Evolutionary conservation across 768 basidiomycete species (phyloP).

Genomic region (Collybia mongolica): DNA sequence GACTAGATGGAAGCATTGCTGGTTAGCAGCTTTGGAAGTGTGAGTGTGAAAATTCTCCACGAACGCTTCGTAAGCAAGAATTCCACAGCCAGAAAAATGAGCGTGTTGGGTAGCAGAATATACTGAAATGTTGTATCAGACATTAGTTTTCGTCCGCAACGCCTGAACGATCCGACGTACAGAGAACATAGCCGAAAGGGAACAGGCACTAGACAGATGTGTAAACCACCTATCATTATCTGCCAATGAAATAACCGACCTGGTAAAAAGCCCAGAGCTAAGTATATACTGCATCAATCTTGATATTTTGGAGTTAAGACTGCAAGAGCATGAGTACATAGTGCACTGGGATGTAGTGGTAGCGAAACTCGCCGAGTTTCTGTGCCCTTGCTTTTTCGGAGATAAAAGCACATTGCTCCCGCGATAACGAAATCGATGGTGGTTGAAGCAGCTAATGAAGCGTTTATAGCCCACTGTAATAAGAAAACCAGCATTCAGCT

Average conservation of each 20-base stretch:
- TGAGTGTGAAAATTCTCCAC: slow-evolving; percentile 7
- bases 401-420: slow-evolving; percentile 30
- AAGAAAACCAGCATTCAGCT: not conserved
- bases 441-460: slow-evolving; percentile 40
- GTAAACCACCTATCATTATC: not conserved
- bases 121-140: slow-evolving; percentile 25
- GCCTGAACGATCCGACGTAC: slow-evolving; percentile 22
- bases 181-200: slow-evolving; percentile 39
- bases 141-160: not conserved
- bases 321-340: not conserved
- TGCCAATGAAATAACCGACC: slow-evolving; percentile 3
- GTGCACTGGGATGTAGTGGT: not conserved
- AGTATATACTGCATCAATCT: slow-evolving; percentile 28
- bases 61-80: slow-evolving; percentile 44
- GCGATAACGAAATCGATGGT: slow-evolving; percentile 43
- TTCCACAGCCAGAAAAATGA: slow-evolving; percentile 40
- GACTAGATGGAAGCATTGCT: slow-evolving; percentile 25
- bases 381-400: slow-evolving; percentile 27
- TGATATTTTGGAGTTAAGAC: slow-evolving; percentile 30
- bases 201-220: slow-evolving; percentile 35
- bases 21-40: not conserved
- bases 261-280: slow-evolving; percentile 23
- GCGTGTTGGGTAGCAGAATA: slow-evolving; percentile 40
- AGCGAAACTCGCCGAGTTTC: slow-evolving; percentile 13
- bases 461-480: slow-evolving; percentile 39